phyloP scores from a whole-genome alignment of 1,284 basidiomycete species.

The Trichosporon faecale region DNA sequence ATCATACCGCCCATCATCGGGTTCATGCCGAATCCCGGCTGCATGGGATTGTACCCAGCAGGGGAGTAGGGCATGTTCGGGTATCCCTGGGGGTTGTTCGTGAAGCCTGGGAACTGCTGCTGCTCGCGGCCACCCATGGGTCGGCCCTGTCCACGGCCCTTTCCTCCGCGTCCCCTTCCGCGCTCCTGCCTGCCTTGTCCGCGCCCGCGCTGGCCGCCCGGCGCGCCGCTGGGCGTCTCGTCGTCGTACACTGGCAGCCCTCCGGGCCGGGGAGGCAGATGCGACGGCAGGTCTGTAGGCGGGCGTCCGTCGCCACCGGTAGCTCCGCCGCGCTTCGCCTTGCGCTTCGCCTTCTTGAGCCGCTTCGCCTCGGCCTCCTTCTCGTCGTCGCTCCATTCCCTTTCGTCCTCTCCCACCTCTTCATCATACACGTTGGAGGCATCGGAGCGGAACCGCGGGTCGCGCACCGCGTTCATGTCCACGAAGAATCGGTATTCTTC shows the following conservation, averaged over 20 bases:
- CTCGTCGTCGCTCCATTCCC: conserved; percentile 60
- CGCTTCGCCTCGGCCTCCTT: conserved; percentile 55
- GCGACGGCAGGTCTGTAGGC: neutral
- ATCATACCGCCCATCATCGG: conserved; percentile 8
- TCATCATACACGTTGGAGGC: conserved; percentile 59
- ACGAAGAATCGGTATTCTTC: conserved; percentile 53
- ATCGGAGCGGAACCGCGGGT: conserved; percentile 55
- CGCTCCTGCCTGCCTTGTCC: conserved; percentile 17
- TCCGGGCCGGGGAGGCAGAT: conserved; percentile 35
- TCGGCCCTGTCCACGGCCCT: conserved; percentile 24
- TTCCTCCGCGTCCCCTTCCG: conserved; percentile 30
- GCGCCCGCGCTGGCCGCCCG: neutral
- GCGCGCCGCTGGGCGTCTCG: neutral
- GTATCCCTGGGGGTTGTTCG: neutral
- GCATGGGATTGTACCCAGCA: conserved; percentile 17
- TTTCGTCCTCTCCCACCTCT: conserved; percentile 57
- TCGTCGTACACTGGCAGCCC: conserved; percentile 28
- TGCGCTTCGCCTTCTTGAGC: conserved; percentile 34
- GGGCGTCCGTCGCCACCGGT: conserved; percentile 7
- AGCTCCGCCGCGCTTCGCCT: conserved; percentile 13
- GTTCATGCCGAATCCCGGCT: conserved; percentile 19
- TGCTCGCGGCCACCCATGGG: conserved; percentile 7
- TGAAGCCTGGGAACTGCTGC: neutral
- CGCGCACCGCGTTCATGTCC: conserved; percentile 52
- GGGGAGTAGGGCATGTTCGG: conserved; percentile 18